Base-by-base conservation (phyloP, 495 filamentous ascomycete genomes). In the Trichoderma parareesei region DNA sequence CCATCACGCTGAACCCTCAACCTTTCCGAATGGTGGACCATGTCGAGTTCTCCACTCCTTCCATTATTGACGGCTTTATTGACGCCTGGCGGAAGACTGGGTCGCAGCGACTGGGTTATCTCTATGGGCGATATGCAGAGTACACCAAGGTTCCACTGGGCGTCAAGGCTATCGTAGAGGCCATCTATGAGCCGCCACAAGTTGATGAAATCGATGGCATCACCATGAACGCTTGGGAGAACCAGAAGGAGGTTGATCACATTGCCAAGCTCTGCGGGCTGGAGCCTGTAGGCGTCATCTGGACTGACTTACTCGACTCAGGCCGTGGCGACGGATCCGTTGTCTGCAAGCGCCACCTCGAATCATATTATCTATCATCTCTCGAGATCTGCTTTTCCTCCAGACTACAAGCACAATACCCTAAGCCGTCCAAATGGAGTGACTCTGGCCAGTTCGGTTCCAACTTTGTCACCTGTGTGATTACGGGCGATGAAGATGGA, bases 21-120 rank as follows among this genome's bases (percentile, higher is more conserved):
- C 82, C 90, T 40, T 99, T 90, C 71, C 90, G 94, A n/a, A 97
- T 93, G 90, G 92, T 99, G 1, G 94, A 99, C 70, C 94, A 99
- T 74, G 93, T 99, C 67, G 95, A 99, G 72, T 98, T 99, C 72
- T 84, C 94, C 4, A 85, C 88, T 1, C 84, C 91, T 1, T 82
- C 83, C 42, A 77, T 97, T 27, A 88, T 99, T 72, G 88, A 99
- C 71, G 87, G 85, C 8, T 84, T 97, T 40, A 84, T 99, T 46
- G 85, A 96, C 67, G 93, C 93, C 67, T 99, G 94, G 94, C 84
- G 94, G 65, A 83, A 80, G 53, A 93, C 90, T 1, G 84, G 83
- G 40, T 75, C 84, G 16, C 94, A 99, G 74, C 81, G 94, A 18
- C 71, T 97, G 40, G 94, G 93, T 38, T 96, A 92, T 70, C 81